Evolutionary conservation across 176 grass and related monocot genomes (phyloP), one percentile per base, ranked within the genome.

Genomic region (Triticum dicoccoides): DNA sequence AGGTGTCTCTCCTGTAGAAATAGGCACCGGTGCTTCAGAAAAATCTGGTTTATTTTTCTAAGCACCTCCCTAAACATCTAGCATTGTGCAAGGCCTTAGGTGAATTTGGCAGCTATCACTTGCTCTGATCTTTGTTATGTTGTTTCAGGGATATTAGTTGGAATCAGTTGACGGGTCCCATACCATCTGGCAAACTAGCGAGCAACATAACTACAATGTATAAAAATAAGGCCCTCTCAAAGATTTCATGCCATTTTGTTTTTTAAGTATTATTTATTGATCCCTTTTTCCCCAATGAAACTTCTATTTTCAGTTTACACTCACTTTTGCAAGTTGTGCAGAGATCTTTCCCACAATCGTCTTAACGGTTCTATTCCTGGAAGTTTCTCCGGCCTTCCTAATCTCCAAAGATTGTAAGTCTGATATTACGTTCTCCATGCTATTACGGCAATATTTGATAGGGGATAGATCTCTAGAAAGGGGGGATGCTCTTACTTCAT

Each of bases 101-200:
- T 3, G 81, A 83, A 65, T 78, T 41, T 83, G 37, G 9, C 39
- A 30, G n/a, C 33, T 65, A 21, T 66, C 33, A 41, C 23, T 71
- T 89, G 6, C 82, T 79, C 63, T 88, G 9, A 63, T 88, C 27
- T 69, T 87, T 62, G 24, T 76, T 39, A 23, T 73, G 6, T 74
- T 84, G 74, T 90, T 86, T 84, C 90, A 95, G 90, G 82, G 93
- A 95, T 88, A 84, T 95, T 88, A 92, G 93, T 87, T 85, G 88
- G 90, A 95, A 95, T 83, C 83, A 82, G 65, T 92, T 92, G 71
- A 86, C 7, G 3, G 93, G 93, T 86, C 41, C 69, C 39, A 92
- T 95, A 92, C 93, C 90, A 82, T 78, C 80, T 66, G 85, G 52
- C 32, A 68, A 62, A 74, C 68, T 88, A 78, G 81, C 86, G 3